Evolutionary conservation across 176 grass and related monocot species (phyloP).

Genomic region (Chloris gayana): DNA sequence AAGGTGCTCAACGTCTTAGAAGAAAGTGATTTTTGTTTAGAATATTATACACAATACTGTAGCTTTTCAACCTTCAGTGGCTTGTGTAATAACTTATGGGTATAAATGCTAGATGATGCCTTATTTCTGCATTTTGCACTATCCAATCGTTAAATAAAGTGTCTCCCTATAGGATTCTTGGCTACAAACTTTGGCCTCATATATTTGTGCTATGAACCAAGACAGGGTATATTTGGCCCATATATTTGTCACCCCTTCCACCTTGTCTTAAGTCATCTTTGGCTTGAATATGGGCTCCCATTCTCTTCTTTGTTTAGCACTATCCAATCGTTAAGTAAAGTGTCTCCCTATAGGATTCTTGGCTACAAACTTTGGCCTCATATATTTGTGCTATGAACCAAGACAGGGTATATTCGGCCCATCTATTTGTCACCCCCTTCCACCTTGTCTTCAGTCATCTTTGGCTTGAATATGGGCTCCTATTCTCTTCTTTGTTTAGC

Average conservation of each 20-base stretch:
- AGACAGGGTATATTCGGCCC: no score
- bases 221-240: no score
- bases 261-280: no score
- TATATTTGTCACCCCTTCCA: no score
- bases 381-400: no score
- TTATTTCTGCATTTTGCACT: not conserved
- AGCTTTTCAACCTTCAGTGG: not conserved
- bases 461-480: not conserved
- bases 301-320: no score
- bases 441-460: not conserved
- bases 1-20: not conserved
- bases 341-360: no score
- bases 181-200: no score
- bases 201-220: not conserved
- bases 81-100: slow-evolving; percentile 8
- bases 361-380: no score
- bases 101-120: slow-evolving; percentile 2
- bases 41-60: not conserved
- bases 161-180: no score
- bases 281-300: no score
- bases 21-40: not conserved
- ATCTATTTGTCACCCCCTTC: not conserved
- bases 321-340: not conserved
- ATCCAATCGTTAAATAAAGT: not conserved
- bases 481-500: not conserved